phyloP scores from a whole-genome alignment of 345 rosid genomes.

The Ailanthus altissimus region DNA sequence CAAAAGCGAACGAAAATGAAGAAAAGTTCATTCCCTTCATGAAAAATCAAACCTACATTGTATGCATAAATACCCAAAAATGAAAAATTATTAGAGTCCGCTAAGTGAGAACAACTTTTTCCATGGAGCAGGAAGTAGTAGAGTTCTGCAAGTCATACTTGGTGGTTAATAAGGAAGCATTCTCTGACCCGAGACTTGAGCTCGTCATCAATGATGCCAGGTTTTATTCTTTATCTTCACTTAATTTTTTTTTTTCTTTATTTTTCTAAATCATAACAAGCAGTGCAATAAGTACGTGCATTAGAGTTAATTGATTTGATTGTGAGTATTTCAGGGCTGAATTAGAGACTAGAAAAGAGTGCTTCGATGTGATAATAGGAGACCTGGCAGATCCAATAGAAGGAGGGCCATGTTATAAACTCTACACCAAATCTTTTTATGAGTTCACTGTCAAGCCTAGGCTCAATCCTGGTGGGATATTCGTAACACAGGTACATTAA shows the following conservation, averaged over 20 bases:
- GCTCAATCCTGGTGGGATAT: constrained; percentile 53
- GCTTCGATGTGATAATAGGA: constrained; percentile 61
- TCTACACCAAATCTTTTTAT: constrained; percentile 65
- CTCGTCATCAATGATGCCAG: constrained; percentile 63
- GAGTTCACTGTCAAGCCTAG: constrained; percentile 50
- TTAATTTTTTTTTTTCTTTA: background rate
- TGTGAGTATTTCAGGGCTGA: constrained; percentile 39
- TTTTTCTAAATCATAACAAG: background rate
- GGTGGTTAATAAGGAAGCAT: constrained; percentile 52
- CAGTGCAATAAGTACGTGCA: background rate
- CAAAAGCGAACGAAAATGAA: background rate
- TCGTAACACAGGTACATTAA: constrained; percentile 54
- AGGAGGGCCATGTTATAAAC: constrained; percentile 70
- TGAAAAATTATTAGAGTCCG: too few relatives aligned
- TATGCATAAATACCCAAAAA: too few relatives aligned
- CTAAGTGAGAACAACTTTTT: too few relatives aligned
- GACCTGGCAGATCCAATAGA: constrained; percentile 75
- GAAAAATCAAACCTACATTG: too few relatives aligned
- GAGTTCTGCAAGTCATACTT: constrained; percentile 61
- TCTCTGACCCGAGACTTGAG: constrained; percentile 47
- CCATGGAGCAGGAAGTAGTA: constrained; percentile 56
- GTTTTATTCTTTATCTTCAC: constrained; percentile 19
- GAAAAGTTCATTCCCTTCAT: background rate
- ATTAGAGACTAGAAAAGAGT: constrained; percentile 44
- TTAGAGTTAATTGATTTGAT: background rate